Evolutionary conservation across 179 eudicot species (phyloP).

Genomic region (Beta macrorhiza): DNA sequence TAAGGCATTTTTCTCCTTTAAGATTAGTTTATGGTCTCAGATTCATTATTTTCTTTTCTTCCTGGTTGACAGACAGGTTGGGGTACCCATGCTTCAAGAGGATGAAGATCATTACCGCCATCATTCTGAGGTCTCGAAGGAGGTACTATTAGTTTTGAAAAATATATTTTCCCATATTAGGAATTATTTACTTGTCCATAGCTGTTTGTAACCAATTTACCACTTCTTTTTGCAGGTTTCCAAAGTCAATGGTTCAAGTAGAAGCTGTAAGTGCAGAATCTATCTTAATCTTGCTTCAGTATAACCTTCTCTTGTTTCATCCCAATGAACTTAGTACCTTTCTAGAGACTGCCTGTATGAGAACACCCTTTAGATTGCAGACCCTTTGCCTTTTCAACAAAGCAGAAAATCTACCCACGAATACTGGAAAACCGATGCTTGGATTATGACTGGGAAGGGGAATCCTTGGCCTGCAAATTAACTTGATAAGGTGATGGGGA

Average conservation of each 20-base stretch:
- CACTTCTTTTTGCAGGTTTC: slow-evolving; percentile 41
- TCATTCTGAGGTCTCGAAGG: slow-evolving; percentile 35
- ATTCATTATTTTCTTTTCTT: slow-evolving; percentile 19
- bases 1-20: background rate
- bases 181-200: background rate
- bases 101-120: slow-evolving; percentile 32
- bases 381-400: slow-evolving; percentile 11
- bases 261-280: slow-evolving; percentile 43
- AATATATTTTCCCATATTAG: background rate
- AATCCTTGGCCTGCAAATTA: background rate
- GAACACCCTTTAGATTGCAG: slow-evolving; percentile 5
- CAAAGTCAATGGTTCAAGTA: slow-evolving; percentile 44
- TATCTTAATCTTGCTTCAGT: background rate
- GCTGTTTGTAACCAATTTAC: slow-evolving; percentile 1
- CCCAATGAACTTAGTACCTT: slow-evolving; percentile 1
- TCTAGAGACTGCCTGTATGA: background rate
- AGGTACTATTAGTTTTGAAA: slow-evolving; percentile 39
- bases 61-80: slow-evolving; percentile 52
- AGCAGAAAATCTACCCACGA: background rate
- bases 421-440: background rate
- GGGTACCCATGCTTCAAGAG: slow-evolving; percentile 35
- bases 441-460: slow-evolving; percentile 10
- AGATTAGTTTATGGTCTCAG: slow-evolving; percentile 5
- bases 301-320: background rate
- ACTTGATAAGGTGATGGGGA: slow-evolving; percentile 9